Base-by-base conservation (phyloP, 371 early-diverging fungal species). In the Apophysomyces variabilis region DNA sequence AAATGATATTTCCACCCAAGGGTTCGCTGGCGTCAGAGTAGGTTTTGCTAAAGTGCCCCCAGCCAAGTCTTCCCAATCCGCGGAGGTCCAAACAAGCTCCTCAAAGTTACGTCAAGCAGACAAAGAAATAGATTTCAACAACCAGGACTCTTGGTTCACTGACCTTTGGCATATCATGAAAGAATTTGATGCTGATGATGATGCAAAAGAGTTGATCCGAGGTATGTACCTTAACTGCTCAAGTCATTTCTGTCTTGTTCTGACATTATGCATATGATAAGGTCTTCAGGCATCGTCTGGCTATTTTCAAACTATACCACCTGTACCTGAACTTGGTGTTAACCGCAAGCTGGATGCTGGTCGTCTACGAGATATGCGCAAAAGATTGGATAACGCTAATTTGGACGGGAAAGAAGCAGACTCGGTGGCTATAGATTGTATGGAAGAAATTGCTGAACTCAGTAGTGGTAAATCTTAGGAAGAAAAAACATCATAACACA, bases 1-100 rank as follows among this genome's bases (percentile, higher is more conserved):
- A 41, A 89, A 90, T 64, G 92, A 96, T 57, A 84, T 94, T 62
- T 87, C 85, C 71, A 94, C 94, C 21, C 85, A 87, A 39, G 88
- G 88, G 4, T 87, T 92, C 47, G 86, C 89, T 6, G 87, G 89
- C 16, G 85, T 93, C 21, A 84, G 95, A 54, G 95, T 98, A 61
- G 97, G 97, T 1, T 98, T 91, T 74, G 99, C 98, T 57, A 94
- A 94, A 67, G 91, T 92, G 11, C 91, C 91, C 12, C 75, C 90
- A 7, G 74, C 79, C 39, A 70, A 65, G 21, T 16, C 70, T 4
- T 4, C 21, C 5, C 12, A 38, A 18, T n/a, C 60, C 36, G 32
- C 64, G 44, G 43, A 18, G 12, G n/a, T 26, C 26, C 12, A 35
- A 16, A n/a, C 57, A 13, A 5, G 13, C 41, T n/a, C 39, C 11